phyloP scores from a whole-genome alignment of 495 filamentous ascomycete species.

The Talaromyces thailandensis region DNA sequence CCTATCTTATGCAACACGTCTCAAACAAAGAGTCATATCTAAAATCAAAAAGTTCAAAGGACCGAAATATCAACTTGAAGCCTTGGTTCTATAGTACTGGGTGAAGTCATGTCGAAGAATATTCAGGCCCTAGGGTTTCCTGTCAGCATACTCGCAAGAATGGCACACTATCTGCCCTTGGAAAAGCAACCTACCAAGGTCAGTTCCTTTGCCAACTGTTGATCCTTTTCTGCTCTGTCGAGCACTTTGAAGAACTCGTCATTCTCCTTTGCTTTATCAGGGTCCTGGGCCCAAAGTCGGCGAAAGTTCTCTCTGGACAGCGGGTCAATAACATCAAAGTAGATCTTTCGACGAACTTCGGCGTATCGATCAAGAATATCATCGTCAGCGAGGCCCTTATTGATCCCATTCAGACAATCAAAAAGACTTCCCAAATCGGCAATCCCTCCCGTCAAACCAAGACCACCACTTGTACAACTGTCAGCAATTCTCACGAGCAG shows the following conservation, averaged over 20 bases:
- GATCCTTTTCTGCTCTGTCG: conserved; percentile 16
- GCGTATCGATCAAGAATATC: conserved; percentile 49
- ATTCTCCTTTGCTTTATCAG: conserved; percentile 21
- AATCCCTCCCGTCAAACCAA: conserved; percentile 54
- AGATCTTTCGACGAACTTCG: conserved; percentile 48
- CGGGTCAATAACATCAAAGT: conserved; percentile 44
- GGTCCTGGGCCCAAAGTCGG: conserved; percentile 24
- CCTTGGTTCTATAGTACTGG: conserved; percentile 15
- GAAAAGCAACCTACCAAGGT: conserved; percentile 13
- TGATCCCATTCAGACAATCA: conserved; percentile 48
- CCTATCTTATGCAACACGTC: neutral
- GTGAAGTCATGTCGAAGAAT: conserved; percentile 22
- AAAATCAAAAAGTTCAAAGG: neutral
- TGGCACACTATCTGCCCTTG: neutral
- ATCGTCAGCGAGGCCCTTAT: conserved; percentile 43
- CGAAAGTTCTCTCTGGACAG: conserved; percentile 44
- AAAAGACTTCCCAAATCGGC: conserved; percentile 50
- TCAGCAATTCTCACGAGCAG: neutral
- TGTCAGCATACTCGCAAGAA: neutral
- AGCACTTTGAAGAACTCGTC: conserved; percentile 31
- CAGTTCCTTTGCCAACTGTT: conserved; percentile 14
- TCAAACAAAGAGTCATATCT: neutral
- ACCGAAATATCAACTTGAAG: neutral
- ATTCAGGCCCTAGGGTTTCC: conserved; percentile 16
- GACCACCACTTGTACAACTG: conserved; percentile 31